Evolutionary conservation across 352 stramenopile genomes (phyloP), one percentile per base, ranked within the genome.

Genomic region (Aphanomyces stellatus): DNA sequence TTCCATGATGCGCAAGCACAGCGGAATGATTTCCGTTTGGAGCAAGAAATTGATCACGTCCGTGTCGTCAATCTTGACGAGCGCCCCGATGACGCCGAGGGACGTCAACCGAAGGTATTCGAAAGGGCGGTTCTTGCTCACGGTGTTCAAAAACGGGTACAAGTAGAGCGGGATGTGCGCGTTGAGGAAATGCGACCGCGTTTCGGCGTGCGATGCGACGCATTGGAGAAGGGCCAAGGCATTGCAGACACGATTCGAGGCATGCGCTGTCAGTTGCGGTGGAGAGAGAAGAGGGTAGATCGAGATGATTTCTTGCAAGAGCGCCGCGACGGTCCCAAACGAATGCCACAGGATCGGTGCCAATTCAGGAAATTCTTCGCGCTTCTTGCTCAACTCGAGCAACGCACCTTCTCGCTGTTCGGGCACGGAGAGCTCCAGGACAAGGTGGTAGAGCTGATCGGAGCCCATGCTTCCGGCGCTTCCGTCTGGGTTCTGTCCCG

Each of bases 51-150:
- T 98, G 75, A 99, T 99, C 3, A 99, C 96, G 62, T 99, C 95
- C 37, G 92, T 87, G 82, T 99, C 97, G 74, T 99, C 96, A 74
- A 99, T 97, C 89, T 99, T 99, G n/a, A 99, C 97, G 3, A 99
- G 80, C 17, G 97, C 97, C 28, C 97, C 97, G 76, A 99, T 99
- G 11, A 99, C 97, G 35, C 97, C 97, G 22, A 99, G 76, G 68
- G 88, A 98, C 42, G 97, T 99, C 7, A 99, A 79, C 6, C 97
- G 85, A 34, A 99, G 72, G 72, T 99, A 99, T 77, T 99, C 97
- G 72, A 99, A 99, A n/a, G 97, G 96, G 2, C 96, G 82, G 59
- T 96, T 97, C 79, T 99, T 99, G 78, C 83, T 98, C 72, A 99
- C 90, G 7, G 97, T 99, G 74, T 99, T 99, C 15, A 99, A 82